Conservation (phyloP, 441 rosid genomes). For the Pelargonium fulgidum region DNA sequence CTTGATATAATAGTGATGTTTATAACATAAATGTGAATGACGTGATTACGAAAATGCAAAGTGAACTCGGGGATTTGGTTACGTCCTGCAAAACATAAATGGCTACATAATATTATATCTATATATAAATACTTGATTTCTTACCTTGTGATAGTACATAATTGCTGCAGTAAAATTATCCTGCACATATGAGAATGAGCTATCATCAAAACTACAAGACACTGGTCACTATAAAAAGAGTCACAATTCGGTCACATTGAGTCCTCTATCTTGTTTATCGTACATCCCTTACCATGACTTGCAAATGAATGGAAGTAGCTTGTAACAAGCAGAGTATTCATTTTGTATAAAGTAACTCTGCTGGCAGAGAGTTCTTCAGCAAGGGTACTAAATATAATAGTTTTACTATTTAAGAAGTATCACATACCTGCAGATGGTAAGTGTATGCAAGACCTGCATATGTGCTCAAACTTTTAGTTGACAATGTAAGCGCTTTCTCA, state of each 20-base stretch:
- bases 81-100: no score
- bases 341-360: no score
- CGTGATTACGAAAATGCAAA: not conserved
- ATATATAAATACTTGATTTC: constrained; percentile 6
- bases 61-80: not conserved
- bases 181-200: constrained; percentile 33
- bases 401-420: not conserved
- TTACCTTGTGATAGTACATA: constrained; percentile 74
- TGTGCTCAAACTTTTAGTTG: constrained; percentile 76
- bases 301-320: no score
- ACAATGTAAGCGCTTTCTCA: constrained; percentile 79
- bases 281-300: no score
- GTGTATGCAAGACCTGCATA: constrained; percentile 91
- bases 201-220: constrained; percentile 6
- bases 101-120: no score
- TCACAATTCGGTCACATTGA: no score
- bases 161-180: constrained; percentile 75
- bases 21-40: not conserved
- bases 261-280: no score
- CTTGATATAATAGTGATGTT: not conserved
- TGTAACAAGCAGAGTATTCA: no score
- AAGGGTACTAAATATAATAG: not conserved
- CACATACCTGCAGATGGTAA: constrained; percentile 71
- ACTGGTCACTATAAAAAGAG: not conserved
- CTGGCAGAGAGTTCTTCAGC: no score